Evolutionary conservation across 2,329 filamentous ascomycete species (phyloP), one percentile per base, ranked within the genome.

Genomic region (Clarireedia hainanense): DNA sequence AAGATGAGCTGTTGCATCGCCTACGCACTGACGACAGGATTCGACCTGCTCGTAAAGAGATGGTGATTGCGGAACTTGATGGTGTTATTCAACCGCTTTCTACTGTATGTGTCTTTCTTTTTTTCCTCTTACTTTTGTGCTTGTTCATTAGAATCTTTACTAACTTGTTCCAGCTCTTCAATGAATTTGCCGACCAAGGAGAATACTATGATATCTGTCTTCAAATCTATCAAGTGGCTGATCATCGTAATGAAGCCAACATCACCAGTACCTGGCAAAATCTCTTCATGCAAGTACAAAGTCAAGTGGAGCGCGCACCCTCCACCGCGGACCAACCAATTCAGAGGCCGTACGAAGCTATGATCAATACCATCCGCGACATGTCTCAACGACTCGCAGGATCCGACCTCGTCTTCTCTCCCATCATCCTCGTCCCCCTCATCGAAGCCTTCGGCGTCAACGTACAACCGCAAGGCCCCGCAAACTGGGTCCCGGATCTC

Each of bases 131-230:
- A 39, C 20, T 9, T 48, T 42, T 40, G 5, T 14, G 23, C 15
- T 30, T 23, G 34, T 36, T 45, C 20, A 23, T 46, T 57, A 66
- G 50, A 62, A 50, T 37, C 9, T 24, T 24, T 49, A 37, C 57
- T 64, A 59, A 63, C 43, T 43, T 20, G 6, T 24, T 27, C 3
- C 66, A 95, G 84, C 83, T 99, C n/a, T 99, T 90, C 74, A 95
- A 97, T 69, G 76, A 84, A 60, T 99, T 91, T 66, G 90, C 91
- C 55, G 91, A 96, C 67, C 86, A 89, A 66, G 94, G 90, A 2
- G 86, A 84, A 50, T 99, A 99, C 76, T 92, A 91, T 73, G 94
- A 97, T 69, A 81, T 99, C 50, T 96, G 89, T 68, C 81, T 99
- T 7, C 79, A 92, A 58, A 96, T 99, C 66, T 97, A 91, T 75